Evolutionary conservation across 345 rosid genomes (phyloP).

Genomic region (Schrenkiella parvula): DNA sequence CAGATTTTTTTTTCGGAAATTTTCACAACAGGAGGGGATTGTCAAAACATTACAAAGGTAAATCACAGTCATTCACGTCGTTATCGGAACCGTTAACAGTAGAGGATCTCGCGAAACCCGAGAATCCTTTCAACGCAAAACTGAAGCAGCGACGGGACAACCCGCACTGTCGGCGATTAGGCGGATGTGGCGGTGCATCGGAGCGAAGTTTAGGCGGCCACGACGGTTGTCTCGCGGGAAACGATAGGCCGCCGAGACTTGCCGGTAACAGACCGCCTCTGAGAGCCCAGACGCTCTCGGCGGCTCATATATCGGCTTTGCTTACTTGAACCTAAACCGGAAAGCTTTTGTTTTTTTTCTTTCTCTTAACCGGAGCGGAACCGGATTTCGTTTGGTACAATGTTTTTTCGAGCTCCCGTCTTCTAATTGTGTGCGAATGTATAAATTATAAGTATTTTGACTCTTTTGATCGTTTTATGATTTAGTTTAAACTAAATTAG

Average conservation of each 20-base stretch:
- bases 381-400: slow-evolving; percentile 10
- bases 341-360: not conserved
- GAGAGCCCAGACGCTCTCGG: slow-evolving; percentile 33
- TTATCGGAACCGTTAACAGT: slow-evolving; percentile 22
- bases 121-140: slow-evolving; percentile 37
- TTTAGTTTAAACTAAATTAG: not conserved
- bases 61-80: slow-evolving; percentile 42
- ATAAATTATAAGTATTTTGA: not conserved
- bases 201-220: slow-evolving; percentile 17
- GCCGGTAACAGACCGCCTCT: slow-evolving; percentile 17
- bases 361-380: not conserved
- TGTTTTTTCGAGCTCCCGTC: slow-evolving; percentile 4
- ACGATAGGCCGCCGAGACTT: slow-evolving; percentile 23
- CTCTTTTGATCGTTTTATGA: slow-evolving; percentile 9
- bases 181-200: slow-evolving; percentile 27
- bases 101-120: slow-evolving; percentile 40
- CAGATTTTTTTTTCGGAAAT: not conserved
- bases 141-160: slow-evolving; percentile 33
- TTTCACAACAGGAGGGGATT: slow-evolving; percentile 34
- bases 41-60: slow-evolving; percentile 42
- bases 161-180: slow-evolving; percentile 11
- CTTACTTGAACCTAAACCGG: slow-evolving; percentile 28
- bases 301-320: slow-evolving; percentile 32
- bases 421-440: not conserved
- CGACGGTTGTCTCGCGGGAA: slow-evolving; percentile 11